Evolutionary conservation across 306 rosid species (phyloP).

Genomic region (Prunus campanulata): DNA sequence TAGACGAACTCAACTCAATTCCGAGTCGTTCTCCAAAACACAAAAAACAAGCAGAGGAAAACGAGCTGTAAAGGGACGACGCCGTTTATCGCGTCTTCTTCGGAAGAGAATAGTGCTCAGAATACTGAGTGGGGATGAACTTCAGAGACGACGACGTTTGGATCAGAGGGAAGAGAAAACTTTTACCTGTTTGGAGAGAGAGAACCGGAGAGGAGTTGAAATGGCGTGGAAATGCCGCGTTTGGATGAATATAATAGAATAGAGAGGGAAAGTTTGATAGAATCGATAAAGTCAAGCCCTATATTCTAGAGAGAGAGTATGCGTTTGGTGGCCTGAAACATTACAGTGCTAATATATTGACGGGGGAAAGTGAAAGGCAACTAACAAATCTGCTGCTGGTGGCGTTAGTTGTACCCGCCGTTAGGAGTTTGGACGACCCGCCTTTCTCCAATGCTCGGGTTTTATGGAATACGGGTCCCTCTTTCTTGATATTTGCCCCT

Average conservation of each 20-base stretch:
- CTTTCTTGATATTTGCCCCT: background rate
- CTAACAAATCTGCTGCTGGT: background rate
- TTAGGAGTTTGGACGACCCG: conserved; percentile 22
- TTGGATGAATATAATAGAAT: background rate
- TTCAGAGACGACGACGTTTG: background rate
- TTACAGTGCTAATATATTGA: background rate
- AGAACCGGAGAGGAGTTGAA: background rate
- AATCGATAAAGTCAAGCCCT: conserved; percentile 7
- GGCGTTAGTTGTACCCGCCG: conserved; percentile 36
- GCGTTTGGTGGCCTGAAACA: conserved; percentile 28
- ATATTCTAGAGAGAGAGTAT: conserved; percentile 19
- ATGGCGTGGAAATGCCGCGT: conserved; percentile 28
- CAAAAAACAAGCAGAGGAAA: background rate
- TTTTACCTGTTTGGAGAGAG: background rate
- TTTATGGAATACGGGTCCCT: background rate
- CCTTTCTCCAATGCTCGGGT: background rate
- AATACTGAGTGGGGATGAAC: no score
- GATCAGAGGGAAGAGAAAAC: background rate
- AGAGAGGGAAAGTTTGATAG: conserved; percentile 6
- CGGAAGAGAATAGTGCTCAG: no score
- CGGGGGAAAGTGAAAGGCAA: background rate
- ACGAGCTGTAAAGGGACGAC: background rate
- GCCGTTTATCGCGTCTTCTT: background rate
- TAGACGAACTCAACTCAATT: background rate
- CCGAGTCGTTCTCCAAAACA: background rate